Conservation (phyloP, 1,284 basidiomycete genomes). For the Ceratobasidium sp. region DNA sequence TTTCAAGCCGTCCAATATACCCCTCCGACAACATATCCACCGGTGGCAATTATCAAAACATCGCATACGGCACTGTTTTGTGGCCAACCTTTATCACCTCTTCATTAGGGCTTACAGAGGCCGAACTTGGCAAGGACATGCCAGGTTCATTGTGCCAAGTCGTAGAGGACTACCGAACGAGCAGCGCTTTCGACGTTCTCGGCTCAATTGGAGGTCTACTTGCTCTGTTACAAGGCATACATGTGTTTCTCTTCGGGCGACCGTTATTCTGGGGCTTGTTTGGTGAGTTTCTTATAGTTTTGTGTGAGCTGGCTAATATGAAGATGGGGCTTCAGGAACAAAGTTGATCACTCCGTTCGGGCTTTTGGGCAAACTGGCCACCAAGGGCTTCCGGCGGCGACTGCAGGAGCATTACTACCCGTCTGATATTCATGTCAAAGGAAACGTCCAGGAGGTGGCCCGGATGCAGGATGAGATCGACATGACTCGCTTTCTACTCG, state of each 20-base stretch:
- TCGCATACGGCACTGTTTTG: background rate
- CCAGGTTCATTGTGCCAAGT: background rate
- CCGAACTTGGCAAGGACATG: background rate
- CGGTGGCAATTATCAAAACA: background rate
- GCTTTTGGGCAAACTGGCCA: background rate
- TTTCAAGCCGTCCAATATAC: background rate
- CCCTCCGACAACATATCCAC: background rate
- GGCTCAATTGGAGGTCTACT: constrained; percentile 27
- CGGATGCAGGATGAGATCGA: background rate
- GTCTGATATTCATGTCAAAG: background rate
- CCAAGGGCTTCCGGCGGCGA: background rate
- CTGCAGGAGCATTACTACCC: background rate
- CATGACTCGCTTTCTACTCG: constrained; percentile 12
- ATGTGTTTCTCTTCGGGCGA: constrained; percentile 20
- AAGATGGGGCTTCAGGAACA: background rate
- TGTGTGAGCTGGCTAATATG: background rate
- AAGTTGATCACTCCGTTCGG: constrained; percentile 18
- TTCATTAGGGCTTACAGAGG: background rate
- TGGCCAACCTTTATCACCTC: background rate
- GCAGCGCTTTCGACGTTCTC: background rate
- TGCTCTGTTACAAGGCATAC: constrained; percentile 19
- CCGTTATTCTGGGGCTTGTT: constrained; percentile 27
- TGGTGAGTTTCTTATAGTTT: background rate
- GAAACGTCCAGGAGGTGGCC: background rate
- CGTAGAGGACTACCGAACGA: constrained; percentile 9